Percentiles rank a stretch among this genome's conserved stretches.
Evolutionary conservation across 192 early-diverging fungal species (phyloP).

Genomic region (Coemansia sp.): DNA sequence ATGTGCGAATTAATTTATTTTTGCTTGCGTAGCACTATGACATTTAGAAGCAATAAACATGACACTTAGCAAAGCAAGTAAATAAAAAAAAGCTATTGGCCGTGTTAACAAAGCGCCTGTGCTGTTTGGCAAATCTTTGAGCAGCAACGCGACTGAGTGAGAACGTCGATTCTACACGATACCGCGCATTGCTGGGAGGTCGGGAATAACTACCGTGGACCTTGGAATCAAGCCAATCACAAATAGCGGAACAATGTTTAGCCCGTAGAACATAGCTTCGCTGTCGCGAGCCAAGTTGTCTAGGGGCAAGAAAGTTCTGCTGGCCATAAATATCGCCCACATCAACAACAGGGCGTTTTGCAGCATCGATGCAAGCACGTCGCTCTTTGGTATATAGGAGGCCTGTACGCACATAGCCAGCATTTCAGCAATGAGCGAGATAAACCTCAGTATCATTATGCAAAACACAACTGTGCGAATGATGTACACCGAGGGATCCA

Average conservation of each 20-base stretch:
- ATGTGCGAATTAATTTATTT: too few relatives aligned
- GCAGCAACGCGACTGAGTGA: too few relatives aligned
- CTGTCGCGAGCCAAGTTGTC: conserved; percentile 18
- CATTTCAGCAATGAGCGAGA: not conserved
- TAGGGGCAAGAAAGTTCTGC: conserved; percentile 17
- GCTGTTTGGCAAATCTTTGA: too few relatives aligned
- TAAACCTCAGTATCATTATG: not conserved
- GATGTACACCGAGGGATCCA: not conserved
- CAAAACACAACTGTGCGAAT: conserved; percentile 7
- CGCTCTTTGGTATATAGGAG: too few relatives aligned
- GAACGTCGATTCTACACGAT: too few relatives aligned
- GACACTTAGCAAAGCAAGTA: too few relatives aligned
- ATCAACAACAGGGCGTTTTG: conserved; percentile 3
- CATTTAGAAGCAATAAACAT: too few relatives aligned
- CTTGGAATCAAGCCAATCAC: not conserved
- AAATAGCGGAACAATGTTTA: conserved; percentile 1
- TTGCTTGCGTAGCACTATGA: too few relatives aligned
- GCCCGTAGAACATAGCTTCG: conserved; percentile 17
- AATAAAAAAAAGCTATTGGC: too few relatives aligned
- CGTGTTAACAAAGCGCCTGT: too few relatives aligned
- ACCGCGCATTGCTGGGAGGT: not conserved
- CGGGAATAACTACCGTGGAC: not conserved
- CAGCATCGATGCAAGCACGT: not conserved
- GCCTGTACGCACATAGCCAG: not conserved
- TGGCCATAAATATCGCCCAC: conserved; percentile 25